Conservation (phyloP, 1,284 basidiomycete species). For the Naganishia cerealis region DNA sequence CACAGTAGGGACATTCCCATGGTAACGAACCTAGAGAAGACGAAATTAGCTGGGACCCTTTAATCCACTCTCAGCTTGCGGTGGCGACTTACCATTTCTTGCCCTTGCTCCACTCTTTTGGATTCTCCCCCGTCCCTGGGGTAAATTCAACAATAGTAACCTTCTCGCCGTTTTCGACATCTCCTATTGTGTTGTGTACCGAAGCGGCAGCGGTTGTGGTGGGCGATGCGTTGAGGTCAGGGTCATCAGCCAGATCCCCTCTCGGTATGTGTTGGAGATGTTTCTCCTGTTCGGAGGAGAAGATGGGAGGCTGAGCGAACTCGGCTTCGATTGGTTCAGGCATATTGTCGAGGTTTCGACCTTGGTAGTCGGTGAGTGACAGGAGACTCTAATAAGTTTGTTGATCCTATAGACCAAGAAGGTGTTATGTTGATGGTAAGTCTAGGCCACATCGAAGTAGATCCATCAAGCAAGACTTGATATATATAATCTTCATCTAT, state of each 20-base stretch:
- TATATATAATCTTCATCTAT: conserved; percentile 2
- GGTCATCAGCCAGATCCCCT: conserved; percentile 34
- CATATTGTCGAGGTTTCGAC: conserved; percentile 32
- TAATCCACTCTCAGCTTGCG: background rate
- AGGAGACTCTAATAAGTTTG: background rate
- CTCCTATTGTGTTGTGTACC: background rate
- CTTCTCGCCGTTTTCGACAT: conserved; percentile 8
- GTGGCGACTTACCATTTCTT: conserved; percentile 42
- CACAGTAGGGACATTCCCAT: conserved; percentile 42
- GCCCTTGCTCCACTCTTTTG: conserved; percentile 42
- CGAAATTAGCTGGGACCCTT: background rate
- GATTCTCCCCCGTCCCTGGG: conserved; percentile 40
- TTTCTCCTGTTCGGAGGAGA: conserved; percentile 40
- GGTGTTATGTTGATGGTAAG: background rate
- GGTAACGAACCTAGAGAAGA: conserved; percentile 39
- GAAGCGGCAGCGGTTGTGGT: conserved; percentile 24
- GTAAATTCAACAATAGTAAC: conserved; percentile 43
- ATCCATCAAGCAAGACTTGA: background rate
- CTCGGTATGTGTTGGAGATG: conserved; percentile 38
- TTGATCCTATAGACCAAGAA: background rate
- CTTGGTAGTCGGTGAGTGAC: background rate
- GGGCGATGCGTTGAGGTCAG: conserved; percentile 1
- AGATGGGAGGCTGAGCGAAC: conserved; percentile 45
- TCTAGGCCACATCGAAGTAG: background rate
- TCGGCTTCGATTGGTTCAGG: conserved; percentile 48